Conservation (phyloP, 2,329 filamentous ascomycete species). For the Exophiala aquamarina region DNA sequence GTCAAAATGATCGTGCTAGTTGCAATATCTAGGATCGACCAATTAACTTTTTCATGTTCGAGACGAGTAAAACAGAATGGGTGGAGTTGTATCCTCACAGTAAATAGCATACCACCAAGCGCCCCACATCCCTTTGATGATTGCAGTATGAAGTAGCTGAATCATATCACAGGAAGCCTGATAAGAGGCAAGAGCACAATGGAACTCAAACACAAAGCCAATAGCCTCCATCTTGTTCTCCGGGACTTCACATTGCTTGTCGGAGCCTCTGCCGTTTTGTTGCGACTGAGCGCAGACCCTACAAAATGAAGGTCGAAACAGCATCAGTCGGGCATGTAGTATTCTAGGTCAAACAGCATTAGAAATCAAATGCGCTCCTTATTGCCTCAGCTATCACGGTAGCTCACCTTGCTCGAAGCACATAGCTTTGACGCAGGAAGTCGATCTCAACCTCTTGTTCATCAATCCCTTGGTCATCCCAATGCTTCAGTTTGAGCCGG, state of each 20-base stretch:
- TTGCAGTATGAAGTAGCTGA: neutral
- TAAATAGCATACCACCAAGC: slow-evolving; percentile 6
- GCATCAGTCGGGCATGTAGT: slow-evolving; percentile 3
- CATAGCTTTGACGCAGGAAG: slow-evolving; percentile 5
- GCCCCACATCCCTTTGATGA: neutral
- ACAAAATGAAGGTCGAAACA: slow-evolving; percentile 7
- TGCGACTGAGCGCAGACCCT: neutral
- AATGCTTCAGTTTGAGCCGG: neutral
- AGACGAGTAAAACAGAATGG: neutral
- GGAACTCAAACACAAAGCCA: too few species aligned
- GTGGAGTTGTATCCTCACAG: slow-evolving; percentile 1
- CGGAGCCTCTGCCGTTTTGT: too few species aligned
- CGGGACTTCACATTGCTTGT: too few species aligned
- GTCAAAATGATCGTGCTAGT: neutral
- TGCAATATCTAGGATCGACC: neutral
- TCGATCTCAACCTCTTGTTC: neutral
- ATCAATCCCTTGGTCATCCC: neutral
- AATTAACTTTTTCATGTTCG: neutral
- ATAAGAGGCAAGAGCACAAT: too few species aligned
- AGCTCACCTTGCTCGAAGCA: slow-evolving; percentile 6
- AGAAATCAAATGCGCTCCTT: neutral
- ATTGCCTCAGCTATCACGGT: neutral
- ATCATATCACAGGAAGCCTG: neutral
- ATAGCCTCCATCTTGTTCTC: too few species aligned
- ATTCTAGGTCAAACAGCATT: neutral